A percentile compares a stretch with the other conserved stretches of the same genome.
phyloP scores from a whole-genome alignment of 148 eudicot species.

The Amaranthus palmeri region DNA sequence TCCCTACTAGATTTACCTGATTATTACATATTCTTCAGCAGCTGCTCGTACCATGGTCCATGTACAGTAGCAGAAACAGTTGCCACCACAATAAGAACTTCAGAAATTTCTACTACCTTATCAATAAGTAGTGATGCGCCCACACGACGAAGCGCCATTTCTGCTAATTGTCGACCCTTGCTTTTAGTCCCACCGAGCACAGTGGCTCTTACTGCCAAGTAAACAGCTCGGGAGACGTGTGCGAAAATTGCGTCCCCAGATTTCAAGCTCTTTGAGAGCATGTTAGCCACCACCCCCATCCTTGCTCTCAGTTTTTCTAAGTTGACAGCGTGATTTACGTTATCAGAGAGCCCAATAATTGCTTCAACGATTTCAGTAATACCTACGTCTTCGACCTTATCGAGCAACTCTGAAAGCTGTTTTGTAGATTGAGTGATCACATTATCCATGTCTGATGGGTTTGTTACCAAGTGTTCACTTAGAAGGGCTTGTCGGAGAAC shows the following conservation, averaged over 20 bases:
- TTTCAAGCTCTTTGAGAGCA: slow-evolving; percentile 51
- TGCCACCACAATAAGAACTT: slow-evolving; percentile 42
- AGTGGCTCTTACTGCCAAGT: slow-evolving; percentile 36
- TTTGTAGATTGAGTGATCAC: slow-evolving; percentile 30
- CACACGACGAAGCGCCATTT: slow-evolving; percentile 38
- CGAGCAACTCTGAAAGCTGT: slow-evolving; percentile 33
- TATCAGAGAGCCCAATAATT: slow-evolving; percentile 21
- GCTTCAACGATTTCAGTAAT: slow-evolving; percentile 37
- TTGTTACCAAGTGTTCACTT: slow-evolving; percentile 31
- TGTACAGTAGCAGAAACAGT: slow-evolving; percentile 39
- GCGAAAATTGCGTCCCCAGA: slow-evolving; percentile 45
- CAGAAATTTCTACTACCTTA: slow-evolving; percentile 35
- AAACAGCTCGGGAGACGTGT: slow-evolving; percentile 39
- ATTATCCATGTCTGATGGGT: slow-evolving; percentile 34
- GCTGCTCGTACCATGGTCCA: slow-evolving; percentile 46
- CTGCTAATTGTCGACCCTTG: slow-evolving; percentile 40
- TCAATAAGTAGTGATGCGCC: slow-evolving; percentile 41
- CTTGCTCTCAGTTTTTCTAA: slow-evolving; percentile 32
- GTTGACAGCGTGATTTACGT: slow-evolving; percentile 4
- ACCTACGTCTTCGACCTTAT: slow-evolving; percentile 39
- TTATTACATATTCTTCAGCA: slow-evolving; percentile 32
- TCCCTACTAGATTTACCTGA: neutral
- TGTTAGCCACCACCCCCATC: slow-evolving; percentile 40
- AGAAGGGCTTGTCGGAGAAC: slow-evolving; percentile 51
- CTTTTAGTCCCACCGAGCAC: slow-evolving; percentile 45